A percentile compares a stretch with the other conserved stretches of the same genome.
These are phyloP conservation scores for Warburgia ugandensis DNA, from an alignment of 164 flowering plant species.

Conservation along the genomic window DNA sequence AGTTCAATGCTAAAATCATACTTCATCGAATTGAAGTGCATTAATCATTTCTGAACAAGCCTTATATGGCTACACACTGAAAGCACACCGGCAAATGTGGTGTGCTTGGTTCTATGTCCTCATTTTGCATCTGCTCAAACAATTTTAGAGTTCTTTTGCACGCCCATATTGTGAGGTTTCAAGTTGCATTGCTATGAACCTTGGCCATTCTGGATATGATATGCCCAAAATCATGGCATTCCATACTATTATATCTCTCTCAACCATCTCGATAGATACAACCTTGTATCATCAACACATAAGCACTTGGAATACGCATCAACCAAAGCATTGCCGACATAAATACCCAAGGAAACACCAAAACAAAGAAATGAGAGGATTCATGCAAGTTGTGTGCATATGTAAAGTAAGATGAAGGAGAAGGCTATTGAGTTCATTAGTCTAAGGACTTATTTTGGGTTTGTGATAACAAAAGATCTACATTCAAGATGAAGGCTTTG, in stretches of 20 bases:
- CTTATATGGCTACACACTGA: constrained; percentile 70
- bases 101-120: constrained; percentile 50
- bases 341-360: constrained; percentile 43
- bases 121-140: constrained; percentile 35
- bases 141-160: constrained; percentile 41
- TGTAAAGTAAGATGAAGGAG: no score
- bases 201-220: constrained; percentile 40
- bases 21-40: constrained; percentile 41
- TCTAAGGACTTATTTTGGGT: no score
- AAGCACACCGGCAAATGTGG: constrained; percentile 60
- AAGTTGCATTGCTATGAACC: constrained; percentile 28
- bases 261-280: constrained; percentile 52
- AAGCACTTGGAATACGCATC: constrained; percentile 70
- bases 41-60: constrained; percentile 45
- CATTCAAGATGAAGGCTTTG: no score
- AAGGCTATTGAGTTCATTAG: no score
- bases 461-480: no score
- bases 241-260: constrained; percentile 65
- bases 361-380: no score
- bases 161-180: constrained; percentile 59
- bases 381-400: no score
- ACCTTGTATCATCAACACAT: constrained; percentile 44
- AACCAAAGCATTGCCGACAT: constrained; percentile 56
- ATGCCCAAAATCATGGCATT: constrained; percentile 73
- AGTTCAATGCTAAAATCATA: constrained; percentile 36